phyloP scores from a whole-genome alignment of 2,329 filamentous ascomycete genomes.

The Pseudocercospora eumusae region DNA sequence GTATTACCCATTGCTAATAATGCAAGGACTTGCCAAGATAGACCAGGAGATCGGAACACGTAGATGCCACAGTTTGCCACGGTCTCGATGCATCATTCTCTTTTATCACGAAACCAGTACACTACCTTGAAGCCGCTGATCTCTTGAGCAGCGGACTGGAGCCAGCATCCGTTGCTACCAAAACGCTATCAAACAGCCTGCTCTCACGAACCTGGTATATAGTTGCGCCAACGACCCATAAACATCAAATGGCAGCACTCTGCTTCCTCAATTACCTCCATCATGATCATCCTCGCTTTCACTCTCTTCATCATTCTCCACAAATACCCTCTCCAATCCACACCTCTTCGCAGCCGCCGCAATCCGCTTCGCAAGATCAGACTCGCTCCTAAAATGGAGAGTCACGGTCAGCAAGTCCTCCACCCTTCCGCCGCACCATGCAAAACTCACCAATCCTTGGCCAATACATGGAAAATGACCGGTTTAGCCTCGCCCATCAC shows the following conservation, averaged over 20 bases:
- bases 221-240: no score
- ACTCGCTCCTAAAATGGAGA: neutral
- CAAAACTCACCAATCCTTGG: neutral
- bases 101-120: neutral
- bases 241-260: neutral
- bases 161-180: no score
- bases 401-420: neutral
- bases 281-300: neutral
- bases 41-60: neutral
- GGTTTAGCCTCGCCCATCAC: neutral
- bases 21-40: neutral
- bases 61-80: neutral
- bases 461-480: neutral
- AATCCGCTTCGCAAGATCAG: neutral
- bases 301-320: neutral
- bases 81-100: neutral
- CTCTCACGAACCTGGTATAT: no score
- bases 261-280: neutral
- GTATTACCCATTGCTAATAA: neutral
- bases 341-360: neutral
- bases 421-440: neutral
- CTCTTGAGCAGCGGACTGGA: no score
- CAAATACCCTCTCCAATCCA: neutral
- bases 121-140: no score
- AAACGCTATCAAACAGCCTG: no score